These are phyloP conservation scores for Sextonia rubra DNA, from an alignment of 164 flowering plant species.

Conservation along the genomic window DNA sequence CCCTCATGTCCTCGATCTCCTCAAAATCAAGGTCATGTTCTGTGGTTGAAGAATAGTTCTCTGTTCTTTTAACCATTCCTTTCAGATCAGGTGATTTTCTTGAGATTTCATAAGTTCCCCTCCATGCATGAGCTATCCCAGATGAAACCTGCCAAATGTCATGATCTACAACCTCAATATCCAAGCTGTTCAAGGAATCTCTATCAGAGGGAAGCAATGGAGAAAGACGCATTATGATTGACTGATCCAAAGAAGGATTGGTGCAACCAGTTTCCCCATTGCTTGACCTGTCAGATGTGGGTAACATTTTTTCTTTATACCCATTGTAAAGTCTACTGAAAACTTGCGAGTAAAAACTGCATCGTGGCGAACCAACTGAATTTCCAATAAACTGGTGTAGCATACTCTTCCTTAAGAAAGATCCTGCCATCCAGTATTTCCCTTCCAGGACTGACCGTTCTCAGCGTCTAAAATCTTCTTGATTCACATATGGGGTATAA, in stretches of 20 bases:
- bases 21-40: slow-evolving; percentile 49
- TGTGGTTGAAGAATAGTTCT: neutral
- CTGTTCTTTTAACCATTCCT: slow-evolving; percentile 21
- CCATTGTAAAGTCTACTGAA: slow-evolving; percentile 8
- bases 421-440: slow-evolving; percentile 17
- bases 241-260: slow-evolving; percentile 5
- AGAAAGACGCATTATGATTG: slow-evolving; percentile 24
- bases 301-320: slow-evolving; percentile 7
- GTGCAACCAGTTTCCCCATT: neutral
- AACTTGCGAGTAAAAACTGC: slow-evolving; percentile 23
- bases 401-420: slow-evolving; percentile 16
- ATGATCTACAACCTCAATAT: slow-evolving; percentile 58
- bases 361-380: slow-evolving; percentile 7
- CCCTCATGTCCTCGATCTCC: slow-evolving; percentile 80
- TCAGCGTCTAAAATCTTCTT: neutral
- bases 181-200: slow-evolving; percentile 20
- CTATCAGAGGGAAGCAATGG: slow-evolving; percentile 26
- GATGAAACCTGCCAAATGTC: slow-evolving; percentile 71
- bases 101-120: slow-evolving; percentile 9
- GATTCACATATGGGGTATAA: too few species aligned
- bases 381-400: slow-evolving; percentile 1
- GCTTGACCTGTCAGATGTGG: neutral
- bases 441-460: neutral
- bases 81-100: slow-evolving; percentile 1
- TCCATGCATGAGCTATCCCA: slow-evolving; percentile 51